phyloP scores from a whole-genome alignment of 2,329 filamentous ascomycete species.

The Mariannaea elegans region DNA sequence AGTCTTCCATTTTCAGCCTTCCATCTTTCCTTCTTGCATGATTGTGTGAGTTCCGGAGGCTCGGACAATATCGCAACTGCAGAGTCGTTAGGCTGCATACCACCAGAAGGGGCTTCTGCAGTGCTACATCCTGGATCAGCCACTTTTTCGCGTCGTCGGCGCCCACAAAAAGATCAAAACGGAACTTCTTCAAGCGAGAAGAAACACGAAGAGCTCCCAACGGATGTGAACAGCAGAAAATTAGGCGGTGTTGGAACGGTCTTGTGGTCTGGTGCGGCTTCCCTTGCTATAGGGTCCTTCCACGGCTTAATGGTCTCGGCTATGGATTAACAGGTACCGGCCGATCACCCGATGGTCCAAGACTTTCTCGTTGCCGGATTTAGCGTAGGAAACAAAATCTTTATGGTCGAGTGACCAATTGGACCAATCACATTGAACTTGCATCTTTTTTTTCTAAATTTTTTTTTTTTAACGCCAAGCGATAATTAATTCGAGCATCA shows the following conservation, averaged over 20 bases:
- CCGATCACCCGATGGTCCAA: conserved; percentile 22
- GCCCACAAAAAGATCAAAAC: neutral
- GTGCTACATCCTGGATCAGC: neutral
- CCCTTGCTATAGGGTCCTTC: neutral
- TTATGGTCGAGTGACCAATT: too few species aligned
- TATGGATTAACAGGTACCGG: neutral
- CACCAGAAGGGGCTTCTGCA: neutral
- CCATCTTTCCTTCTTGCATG: neutral
- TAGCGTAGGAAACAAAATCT: too few species aligned
- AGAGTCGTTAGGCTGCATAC: too few species aligned
- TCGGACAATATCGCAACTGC: too few species aligned
- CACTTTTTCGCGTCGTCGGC: conserved; percentile 21
- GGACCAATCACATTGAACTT: neutral
- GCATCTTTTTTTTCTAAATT: too few species aligned
- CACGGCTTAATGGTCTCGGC: neutral
- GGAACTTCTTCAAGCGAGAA: neutral
- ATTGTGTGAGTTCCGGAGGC: too few species aligned
- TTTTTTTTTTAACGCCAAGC: too few species aligned
- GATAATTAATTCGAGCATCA: too few species aligned
- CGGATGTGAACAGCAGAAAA: neutral
- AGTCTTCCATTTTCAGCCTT: too few species aligned
- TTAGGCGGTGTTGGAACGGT: neutral
- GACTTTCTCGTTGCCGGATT: conserved; percentile 16
- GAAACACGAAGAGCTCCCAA: neutral
- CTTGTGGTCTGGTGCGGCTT: neutral